A percentile compares a stretch with the other conserved stretches of the same genome.
Evolutionary conservation across 371 early-diverging fungal species (phyloP).

Genomic region (Lichtheimia hyalospora): DNA sequence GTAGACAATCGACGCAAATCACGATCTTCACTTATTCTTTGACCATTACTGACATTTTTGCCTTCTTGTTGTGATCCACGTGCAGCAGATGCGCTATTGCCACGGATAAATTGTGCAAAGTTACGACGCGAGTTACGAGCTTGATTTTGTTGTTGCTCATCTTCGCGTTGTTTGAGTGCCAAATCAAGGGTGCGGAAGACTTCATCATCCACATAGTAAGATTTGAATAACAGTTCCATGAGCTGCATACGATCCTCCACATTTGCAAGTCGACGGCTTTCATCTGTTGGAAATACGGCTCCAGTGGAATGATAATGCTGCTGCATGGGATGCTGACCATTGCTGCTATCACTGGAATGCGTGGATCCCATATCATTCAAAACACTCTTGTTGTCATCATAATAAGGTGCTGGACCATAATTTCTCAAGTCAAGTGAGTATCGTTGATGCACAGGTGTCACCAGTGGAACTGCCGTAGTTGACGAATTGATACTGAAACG

Average conservation of each 20-base stretch:
- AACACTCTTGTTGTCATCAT: not conserved
- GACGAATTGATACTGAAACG: slow-evolving; percentile 18
- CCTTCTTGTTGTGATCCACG: too few species aligned
- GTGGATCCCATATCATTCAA: not conserved
- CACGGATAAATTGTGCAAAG: too few species aligned
- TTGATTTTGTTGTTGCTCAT: too few species aligned
- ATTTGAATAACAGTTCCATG: slow-evolving; percentile 32
- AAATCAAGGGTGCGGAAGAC: slow-evolving; percentile 26
- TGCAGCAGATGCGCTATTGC: too few species aligned
- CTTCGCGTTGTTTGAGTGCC: slow-evolving; percentile 11
- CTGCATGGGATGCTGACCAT: too few species aligned
- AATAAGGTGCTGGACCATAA: not conserved
- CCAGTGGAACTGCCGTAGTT: slow-evolving; percentile 25
- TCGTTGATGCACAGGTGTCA: slow-evolving; percentile 29
- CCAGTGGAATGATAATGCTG: not conserved
- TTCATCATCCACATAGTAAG: slow-evolving; percentile 39
- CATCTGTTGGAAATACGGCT: slow-evolving; percentile 1
- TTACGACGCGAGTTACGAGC: too few species aligned
- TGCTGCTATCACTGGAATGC: not conserved
- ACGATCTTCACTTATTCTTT: too few species aligned
- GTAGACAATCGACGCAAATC: too few species aligned
- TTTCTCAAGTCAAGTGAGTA: slow-evolving; percentile 9
- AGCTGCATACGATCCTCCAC: slow-evolving; percentile 39
- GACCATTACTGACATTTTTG: too few species aligned
- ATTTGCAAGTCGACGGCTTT: slow-evolving; percentile 14